Conservation (phyloP, 2,329 filamentous ascomycete species). For the Ceratocystis cubensis region DNA sequence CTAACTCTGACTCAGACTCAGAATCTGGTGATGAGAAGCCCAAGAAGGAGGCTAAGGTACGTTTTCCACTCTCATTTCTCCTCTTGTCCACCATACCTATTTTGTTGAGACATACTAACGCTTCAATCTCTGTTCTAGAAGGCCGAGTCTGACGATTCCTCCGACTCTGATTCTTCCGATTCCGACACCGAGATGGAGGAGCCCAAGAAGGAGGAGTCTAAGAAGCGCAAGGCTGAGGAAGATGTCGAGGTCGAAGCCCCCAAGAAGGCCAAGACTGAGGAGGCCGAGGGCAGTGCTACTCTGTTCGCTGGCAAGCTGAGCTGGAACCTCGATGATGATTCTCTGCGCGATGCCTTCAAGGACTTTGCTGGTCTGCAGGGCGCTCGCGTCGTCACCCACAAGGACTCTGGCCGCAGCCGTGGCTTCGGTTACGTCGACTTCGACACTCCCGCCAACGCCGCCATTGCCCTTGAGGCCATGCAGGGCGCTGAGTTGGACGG, state of each 20-base stretch:
- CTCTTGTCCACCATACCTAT: neutral
- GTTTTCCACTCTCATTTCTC: neutral
- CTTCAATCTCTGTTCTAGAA: constrained; percentile 25
- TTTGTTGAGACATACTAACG: constrained; percentile 17
- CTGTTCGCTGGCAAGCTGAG: constrained; percentile 84
- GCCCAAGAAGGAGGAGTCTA: constrained; percentile 29
- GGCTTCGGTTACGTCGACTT: constrained; percentile 94
- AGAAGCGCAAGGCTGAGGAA: constrained; percentile 40
- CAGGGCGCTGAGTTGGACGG: constrained; percentile 62
- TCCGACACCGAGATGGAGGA: constrained; percentile 29
- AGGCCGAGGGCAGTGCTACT: constrained; percentile 33
- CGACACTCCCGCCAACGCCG: constrained; percentile 51
- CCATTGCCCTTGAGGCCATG: constrained; percentile 62
- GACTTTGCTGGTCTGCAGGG: constrained; percentile 58
- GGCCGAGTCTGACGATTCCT: constrained; percentile 26
- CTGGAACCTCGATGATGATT: constrained; percentile 80
- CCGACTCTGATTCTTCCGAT: constrained; percentile 27
- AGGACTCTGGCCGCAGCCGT: constrained; percentile 68
- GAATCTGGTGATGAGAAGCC: constrained; percentile 28
- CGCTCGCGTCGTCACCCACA: constrained; percentile 74
- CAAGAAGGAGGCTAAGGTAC: constrained; percentile 20
- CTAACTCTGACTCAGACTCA: constrained; percentile 27
- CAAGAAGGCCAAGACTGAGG: constrained; percentile 58
- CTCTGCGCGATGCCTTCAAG: constrained; percentile 70
- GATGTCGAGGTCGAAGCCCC: constrained; percentile 35